These are phyloP conservation scores for Aspergillus neotritici DNA, from an alignment of 2,329 filamentous ascomycete species.

Conservation along the genomic window DNA sequence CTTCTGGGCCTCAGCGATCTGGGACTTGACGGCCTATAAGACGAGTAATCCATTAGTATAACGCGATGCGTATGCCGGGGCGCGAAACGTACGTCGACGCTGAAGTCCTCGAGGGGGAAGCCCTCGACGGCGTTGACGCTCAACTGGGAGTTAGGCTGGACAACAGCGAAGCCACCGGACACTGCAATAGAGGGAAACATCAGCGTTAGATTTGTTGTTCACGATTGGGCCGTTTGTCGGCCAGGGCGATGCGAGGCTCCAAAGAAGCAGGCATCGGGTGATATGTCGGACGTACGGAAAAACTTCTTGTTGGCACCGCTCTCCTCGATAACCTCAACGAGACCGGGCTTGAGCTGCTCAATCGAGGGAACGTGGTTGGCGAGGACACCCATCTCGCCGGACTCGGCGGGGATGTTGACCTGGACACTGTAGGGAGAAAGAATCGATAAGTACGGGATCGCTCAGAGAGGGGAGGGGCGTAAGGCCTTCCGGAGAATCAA, in stretches of 20 bases:
- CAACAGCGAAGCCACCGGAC: slow-evolving; percentile 92
- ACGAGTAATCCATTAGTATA: slow-evolving; percentile 7
- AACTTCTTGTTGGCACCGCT: slow-evolving; percentile 84
- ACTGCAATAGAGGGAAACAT: slow-evolving; percentile 49
- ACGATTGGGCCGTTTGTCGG: neutral
- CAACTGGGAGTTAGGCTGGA: slow-evolving; percentile 88
- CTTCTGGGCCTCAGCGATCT: slow-evolving; percentile 95
- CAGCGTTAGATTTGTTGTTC: slow-evolving; percentile 14
- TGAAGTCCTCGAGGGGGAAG: slow-evolving; percentile 93
- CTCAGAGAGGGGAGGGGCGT: slow-evolving; percentile 13
- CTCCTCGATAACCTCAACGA: slow-evolving; percentile 95
- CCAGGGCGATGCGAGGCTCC: neutral
- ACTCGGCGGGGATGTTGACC: slow-evolving; percentile 97
- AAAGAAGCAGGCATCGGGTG: slow-evolving; percentile 3
- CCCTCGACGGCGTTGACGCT: slow-evolving; percentile 99
- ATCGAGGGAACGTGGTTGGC: slow-evolving; percentile 98
- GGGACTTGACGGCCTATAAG: slow-evolving; percentile 66
- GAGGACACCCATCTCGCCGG: slow-evolving; percentile 98
- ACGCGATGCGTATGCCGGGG: neutral
- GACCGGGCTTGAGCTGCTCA: slow-evolving; percentile 95
- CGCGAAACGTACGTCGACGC: slow-evolving; percentile 58
- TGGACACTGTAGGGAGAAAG: slow-evolving; percentile 71
- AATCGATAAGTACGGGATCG: slow-evolving; percentile 44
- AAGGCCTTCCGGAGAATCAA: slow-evolving; percentile 6
- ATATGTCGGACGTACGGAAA: slow-evolving; percentile 67